A percentile compares a stretch with the other conserved stretches of the same genome.
Evolutionary conservation across 495 filamentous ascomycete species (phyloP).

Genomic region (Collariella sp.): DNA sequence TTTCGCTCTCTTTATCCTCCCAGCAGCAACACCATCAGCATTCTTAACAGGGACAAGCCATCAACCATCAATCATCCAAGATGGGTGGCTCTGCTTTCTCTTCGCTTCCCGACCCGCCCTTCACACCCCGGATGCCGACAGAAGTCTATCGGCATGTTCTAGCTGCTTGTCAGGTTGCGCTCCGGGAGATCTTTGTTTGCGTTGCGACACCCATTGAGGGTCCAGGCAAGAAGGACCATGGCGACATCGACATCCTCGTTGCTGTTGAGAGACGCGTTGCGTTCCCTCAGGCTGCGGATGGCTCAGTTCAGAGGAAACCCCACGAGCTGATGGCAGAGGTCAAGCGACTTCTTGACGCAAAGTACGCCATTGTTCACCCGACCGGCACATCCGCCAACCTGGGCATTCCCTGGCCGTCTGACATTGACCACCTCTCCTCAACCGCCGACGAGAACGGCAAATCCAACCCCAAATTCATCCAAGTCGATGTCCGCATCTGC

Average conservation of each 20-base stretch:
- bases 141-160: conserved; percentile 39
- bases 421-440: conserved; percentile 3
- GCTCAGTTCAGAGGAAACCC: not conserved
- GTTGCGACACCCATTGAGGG: conserved; percentile 46
- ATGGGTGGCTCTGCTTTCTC: conserved; percentile 57
- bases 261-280: conserved; percentile 25
- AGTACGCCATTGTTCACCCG: conserved; percentile 23
- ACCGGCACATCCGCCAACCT: conserved; percentile 27
- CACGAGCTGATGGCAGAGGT: conserved; percentile 14
- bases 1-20: not conserved
- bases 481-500: conserved; percentile 57
- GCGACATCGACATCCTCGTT: conserved; percentile 55
- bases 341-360: conserved; percentile 25
- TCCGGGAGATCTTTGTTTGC: conserved; percentile 38
- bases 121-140: conserved; percentile 51
- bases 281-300: conserved; percentile 12
- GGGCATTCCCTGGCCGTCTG: conserved; percentile 44
- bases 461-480: conserved; percentile 37
- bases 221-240: conserved; percentile 47
- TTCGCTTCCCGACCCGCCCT: conserved; percentile 31
- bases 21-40: too few relatives aligned
- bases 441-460: conserved; percentile 7
- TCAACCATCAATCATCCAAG: not conserved
- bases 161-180: conserved; percentile 28
- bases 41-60: not conserved